Evolutionary conservation across 2,329 filamentous ascomycete species (phyloP).

Genomic region (Talaromyces sp.): DNA sequence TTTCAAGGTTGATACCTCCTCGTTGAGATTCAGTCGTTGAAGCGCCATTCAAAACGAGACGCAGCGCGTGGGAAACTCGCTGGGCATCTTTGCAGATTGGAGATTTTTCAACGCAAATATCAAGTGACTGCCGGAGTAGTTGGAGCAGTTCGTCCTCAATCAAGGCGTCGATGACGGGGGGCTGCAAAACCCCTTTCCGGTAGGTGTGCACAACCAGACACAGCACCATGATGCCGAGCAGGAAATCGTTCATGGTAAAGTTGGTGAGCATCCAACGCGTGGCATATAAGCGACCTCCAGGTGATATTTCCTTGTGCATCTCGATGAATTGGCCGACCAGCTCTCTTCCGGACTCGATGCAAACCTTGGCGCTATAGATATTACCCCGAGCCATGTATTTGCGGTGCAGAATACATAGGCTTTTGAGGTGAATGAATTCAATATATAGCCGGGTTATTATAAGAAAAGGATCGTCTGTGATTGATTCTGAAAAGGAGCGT

Average conservation of each 20-base stretch:
- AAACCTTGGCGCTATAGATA: slow-evolving; percentile 38
- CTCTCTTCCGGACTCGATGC: slow-evolving; percentile 41
- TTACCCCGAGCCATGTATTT: slow-evolving; percentile 39
- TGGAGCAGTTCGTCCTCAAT: slow-evolving; percentile 7
- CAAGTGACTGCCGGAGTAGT: slow-evolving; percentile 13
- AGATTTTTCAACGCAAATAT: slow-evolving; percentile 16
- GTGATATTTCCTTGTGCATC: slow-evolving; percentile 42
- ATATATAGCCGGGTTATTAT: slow-evolving; percentile 48
- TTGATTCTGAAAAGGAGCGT: slow-evolving; percentile 25
- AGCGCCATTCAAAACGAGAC: slow-evolving; percentile 6
- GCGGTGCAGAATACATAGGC: slow-evolving; percentile 47
- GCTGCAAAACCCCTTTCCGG: slow-evolving; percentile 6
- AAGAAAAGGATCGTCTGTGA: slow-evolving; percentile 43
- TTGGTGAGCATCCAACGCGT: slow-evolving; percentile 56
- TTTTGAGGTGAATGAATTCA: slow-evolving; percentile 46
- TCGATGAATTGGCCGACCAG: slow-evolving; percentile 46
- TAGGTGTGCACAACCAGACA: slow-evolving; percentile 36
- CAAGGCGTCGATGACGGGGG: neutral
- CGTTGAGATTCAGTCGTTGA: neutral
- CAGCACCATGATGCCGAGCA: slow-evolving; percentile 55
- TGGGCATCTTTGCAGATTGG: slow-evolving; percentile 16
- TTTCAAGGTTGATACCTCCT: neutral
- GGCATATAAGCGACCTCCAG: slow-evolving; percentile 47
- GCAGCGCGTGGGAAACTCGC: slow-evolving; percentile 16
- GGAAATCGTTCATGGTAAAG: slow-evolving; percentile 54